Conservation (phyloP, 352 stramenopile species). For the Pythium apleroticum region DNA sequence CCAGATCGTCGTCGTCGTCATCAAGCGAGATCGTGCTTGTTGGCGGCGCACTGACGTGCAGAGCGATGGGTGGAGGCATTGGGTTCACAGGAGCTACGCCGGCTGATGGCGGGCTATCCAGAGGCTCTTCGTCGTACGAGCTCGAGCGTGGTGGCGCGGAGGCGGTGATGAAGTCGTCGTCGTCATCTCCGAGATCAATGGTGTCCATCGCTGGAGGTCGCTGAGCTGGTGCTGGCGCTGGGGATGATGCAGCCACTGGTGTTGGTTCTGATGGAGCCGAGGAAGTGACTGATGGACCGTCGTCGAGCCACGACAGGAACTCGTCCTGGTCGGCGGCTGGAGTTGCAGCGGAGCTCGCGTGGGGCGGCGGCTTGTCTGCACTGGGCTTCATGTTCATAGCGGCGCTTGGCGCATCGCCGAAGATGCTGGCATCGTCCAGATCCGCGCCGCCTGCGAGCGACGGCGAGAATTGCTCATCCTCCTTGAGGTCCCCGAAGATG, state of each 20-base stretch:
- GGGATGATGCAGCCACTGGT: background rate
- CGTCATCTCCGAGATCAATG: conserved; percentile 21
- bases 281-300: conserved; percentile 26
- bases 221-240: conserved; percentile 12
- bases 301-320: conserved; percentile 83
- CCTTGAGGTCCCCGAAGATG: conserved; percentile 77
- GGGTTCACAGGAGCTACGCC: conserved; percentile 7
- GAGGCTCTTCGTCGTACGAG: conserved; percentile 16
- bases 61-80: conserved; percentile 19
- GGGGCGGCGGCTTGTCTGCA: background rate
- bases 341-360: conserved; percentile 5
- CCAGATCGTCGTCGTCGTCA: conserved; percentile 54
- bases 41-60: conserved; percentile 16
- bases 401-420: conserved; percentile 31
- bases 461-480: conserved; percentile 48
- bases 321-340: conserved; percentile 39
- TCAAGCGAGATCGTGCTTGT: conserved; percentile 38
- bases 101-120: conserved; percentile 19
- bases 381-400: conserved; percentile 14
- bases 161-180: conserved; percentile 23
- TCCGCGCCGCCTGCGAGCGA: conserved; percentile 34
- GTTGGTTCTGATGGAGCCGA: conserved; percentile 2
- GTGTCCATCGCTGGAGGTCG: conserved; percentile 21
- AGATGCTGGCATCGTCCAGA: conserved; percentile 57
- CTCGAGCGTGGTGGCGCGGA: conserved; percentile 10